Base-by-base conservation (phyloP, 176 grass and related monocot genomes). In the Oryza meridionalis region DNA sequence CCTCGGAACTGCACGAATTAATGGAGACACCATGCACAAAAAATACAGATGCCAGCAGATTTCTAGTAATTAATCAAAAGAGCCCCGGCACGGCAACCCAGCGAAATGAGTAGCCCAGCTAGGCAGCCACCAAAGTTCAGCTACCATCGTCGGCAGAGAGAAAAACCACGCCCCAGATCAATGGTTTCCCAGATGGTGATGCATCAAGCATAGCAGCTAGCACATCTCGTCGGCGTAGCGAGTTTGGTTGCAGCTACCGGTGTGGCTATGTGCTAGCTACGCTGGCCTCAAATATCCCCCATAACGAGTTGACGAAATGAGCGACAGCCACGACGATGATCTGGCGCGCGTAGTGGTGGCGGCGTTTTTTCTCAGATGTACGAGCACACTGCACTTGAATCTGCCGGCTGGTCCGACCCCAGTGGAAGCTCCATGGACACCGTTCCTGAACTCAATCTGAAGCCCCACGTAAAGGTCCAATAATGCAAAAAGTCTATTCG, bases 361-460 rank as follows among this genome's bases (percentile, higher is more conserved):
- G 21, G 7, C 55, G 15, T 5, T 45, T 43, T 22, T 66, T 27
- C 46, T 8, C 21, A 55, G 14, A 17, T 26, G 83, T 77, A 65
- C 24, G 50, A 69, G 22, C 40, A 69, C 72, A 64, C 13, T 40
- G 46, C 73, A n/a, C 58, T 65, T 26, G 64, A 27, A 38, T 29
- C 21, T 22, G 55, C 19, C 7, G 55, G 55, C 51, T 15, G 51
- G 16, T 19, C 73, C 45, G 26, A n/a, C 1, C 66, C 37, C 17
- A 50, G 53, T 49, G 76, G 53, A 79, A 65, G 55, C 40, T 38
- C 71, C 75, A 71, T 21, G 75, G 71, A 16, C 67, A 10, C 67
- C 8, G 66, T 49, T 17, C 33, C 43, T 63, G 83, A 78, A 82
- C 11, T 43, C 42, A 40, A 40, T 32, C 7, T 70, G 32, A 40